Conservation (phyloP, 1,284 basidiomycete species). For the Tilletiopsis washingtonensis region DNA sequence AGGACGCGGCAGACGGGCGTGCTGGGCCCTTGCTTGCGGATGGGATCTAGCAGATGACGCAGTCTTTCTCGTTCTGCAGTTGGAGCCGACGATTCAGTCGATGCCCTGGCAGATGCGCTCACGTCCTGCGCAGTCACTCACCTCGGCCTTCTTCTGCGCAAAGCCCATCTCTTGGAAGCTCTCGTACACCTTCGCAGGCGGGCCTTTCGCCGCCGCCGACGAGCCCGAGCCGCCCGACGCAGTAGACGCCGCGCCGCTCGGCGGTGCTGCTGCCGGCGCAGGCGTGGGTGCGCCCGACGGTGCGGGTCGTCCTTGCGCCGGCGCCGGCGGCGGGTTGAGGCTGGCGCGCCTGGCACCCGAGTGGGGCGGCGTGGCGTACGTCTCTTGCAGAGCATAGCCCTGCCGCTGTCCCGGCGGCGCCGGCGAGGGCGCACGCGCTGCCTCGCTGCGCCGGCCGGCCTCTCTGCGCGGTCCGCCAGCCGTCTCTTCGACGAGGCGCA, state of each 20-base stretch:
- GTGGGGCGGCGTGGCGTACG: neutral
- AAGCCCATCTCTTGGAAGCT: conserved; percentile 93
- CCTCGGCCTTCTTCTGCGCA: conserved; percentile 62
- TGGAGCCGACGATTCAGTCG: neutral
- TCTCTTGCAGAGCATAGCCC: conserved; percentile 6
- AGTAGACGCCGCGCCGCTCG: conserved; percentile 3
- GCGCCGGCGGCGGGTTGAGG: conserved; percentile 3
- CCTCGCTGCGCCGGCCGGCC: conserved; percentile 2
- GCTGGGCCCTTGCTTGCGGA: no score
- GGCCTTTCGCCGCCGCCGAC: no score
- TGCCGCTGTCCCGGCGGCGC: conserved; percentile 1
- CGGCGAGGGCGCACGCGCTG: neutral
- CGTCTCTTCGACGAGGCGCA: conserved; percentile 34
- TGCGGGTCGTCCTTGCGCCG: conserved; percentile 10
- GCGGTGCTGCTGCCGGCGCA: conserved; percentile 5
- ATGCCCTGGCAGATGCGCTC: neutral
- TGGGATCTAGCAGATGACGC: conserved; percentile 9
- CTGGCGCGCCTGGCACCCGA: conserved; percentile 5
- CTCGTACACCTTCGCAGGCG: conserved; percentile 55
- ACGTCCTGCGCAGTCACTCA: conserved; percentile 71
- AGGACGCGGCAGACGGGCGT: no score
- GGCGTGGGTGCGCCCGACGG: conserved; percentile 6
- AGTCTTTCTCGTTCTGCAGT: conserved; percentile 6
- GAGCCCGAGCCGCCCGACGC: conserved; percentile 5
- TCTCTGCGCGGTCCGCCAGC: neutral